Evolutionary conservation across 75 land plant genomes (phyloP), one percentile per base, ranked within the genome.

Genomic region (Larix kaempferi): DNA sequence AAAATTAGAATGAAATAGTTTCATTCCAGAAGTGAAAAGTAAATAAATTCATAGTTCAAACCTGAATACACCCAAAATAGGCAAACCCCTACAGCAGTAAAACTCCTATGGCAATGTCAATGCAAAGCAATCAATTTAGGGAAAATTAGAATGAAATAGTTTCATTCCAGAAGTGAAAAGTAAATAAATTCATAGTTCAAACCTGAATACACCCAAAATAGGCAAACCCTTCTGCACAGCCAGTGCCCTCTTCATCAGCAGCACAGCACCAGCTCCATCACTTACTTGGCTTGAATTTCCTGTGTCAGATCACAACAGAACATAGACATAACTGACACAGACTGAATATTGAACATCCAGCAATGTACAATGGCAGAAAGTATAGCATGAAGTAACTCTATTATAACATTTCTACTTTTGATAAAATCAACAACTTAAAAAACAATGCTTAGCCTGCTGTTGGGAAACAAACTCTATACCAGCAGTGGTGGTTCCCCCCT

Each of bases 191-290:
- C 10, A 19, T 57, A 80, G 25, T 63, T 76, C 69, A 69, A 13
- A 95, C 97, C 99, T 94, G 78, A 94, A 96, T 26, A 94, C 93
- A 79, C 99, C 99, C 61, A 96, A 90, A 74, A 96, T 89, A 8
- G 99, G 97, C 52, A 96, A 64, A 10, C 89, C 91, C 77, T 91
- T 94, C 75, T 81, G 59, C 78, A 88, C 33, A 15, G 99, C 98
- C 19, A 89, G 29, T 71, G 85, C 80, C 78, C 97, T 88, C 78
- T 83, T 96, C 96, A 94, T 96, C 29, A 96, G 87, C 15, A 96
- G 93, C 3, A 96, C 99, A 67, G 93, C 99, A 12, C 90, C 99
- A 75, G 99, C 99, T 78, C 99, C 97, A 87, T 96, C 99, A 85
- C 92, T 94, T 22, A 96, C 98, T 75, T 96, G 98, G 74, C 98